Evolutionary conservation across 306 rosid genomes (phyloP).

Genomic region (Cucumis cinereus): DNA sequence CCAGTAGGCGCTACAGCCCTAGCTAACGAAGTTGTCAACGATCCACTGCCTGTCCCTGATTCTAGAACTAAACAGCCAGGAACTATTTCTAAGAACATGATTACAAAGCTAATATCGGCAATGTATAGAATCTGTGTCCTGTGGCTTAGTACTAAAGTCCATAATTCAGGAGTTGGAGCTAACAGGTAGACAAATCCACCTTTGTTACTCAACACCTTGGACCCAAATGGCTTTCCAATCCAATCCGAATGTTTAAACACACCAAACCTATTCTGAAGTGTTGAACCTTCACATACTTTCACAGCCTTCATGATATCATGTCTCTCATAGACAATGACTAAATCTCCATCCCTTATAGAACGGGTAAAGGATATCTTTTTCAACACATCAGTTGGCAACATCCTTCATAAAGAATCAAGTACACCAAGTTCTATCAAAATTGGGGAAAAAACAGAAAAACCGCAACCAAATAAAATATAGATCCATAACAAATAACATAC

Average conservation of each 20-base stretch:
- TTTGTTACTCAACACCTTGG: conserved; percentile 65
- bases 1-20: conserved; percentile 69
- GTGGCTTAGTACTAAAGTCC: conserved; percentile 82
- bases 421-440: not conserved
- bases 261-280: conserved; percentile 74
- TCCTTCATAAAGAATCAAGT: conserved; percentile 15
- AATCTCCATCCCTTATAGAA: conserved; percentile 41
- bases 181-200: conserved; percentile 73
- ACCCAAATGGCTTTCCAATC: conserved; percentile 85
- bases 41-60: conserved; percentile 92
- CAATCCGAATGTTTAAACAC: conserved; percentile 73
- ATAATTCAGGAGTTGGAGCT: conserved; percentile 81
- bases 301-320: conserved; percentile 71
- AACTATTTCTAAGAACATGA: conserved; percentile 68
- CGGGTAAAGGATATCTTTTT: conserved; percentile 53
- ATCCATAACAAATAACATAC: not conserved
- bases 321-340: conserved; percentile 69
- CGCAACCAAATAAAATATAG: not conserved
- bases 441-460: not conserved
- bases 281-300: conserved; percentile 42
- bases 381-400: conserved; percentile 38
- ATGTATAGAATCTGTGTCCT: conserved; percentile 85
- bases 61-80: conserved; percentile 82
- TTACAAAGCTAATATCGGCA: conserved; percentile 74
- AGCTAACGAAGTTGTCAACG: conserved; percentile 78